A percentile compares a stretch with the other conserved stretches of the same genome.
Conservation (phyloP, 148 eudicot genomes). For the Pharnaceum exiguum region DNA sequence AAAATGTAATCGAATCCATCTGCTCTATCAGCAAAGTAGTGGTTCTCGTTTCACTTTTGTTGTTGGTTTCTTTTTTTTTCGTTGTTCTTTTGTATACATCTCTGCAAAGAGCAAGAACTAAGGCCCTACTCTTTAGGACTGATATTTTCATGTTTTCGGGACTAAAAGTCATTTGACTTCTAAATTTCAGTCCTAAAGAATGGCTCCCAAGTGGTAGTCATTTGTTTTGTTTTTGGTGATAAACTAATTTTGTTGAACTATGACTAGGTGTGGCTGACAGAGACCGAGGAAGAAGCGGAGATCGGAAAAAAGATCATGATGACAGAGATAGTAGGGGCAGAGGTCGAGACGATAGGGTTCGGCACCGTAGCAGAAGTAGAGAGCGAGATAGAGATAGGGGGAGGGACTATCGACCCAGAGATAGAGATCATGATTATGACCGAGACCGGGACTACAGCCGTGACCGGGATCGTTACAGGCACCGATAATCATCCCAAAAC, state of each 20-base stretch:
- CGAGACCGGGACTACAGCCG: constrained; percentile 55
- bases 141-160: too few relatives aligned
- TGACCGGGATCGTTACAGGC: constrained; percentile 58
- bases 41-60: too few relatives aligned
- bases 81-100: too few relatives aligned
- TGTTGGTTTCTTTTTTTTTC: too few relatives aligned
- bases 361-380: constrained; percentile 40
- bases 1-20: too few relatives aligned
- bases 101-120: too few relatives aligned
- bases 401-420: constrained; percentile 43
- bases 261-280: constrained; percentile 47
- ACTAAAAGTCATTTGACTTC: too few relatives aligned
- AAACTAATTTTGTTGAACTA: neutral
- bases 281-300: constrained; percentile 51
- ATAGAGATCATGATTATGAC: constrained; percentile 38
- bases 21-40: too few relatives aligned
- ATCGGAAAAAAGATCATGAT: constrained; percentile 34
- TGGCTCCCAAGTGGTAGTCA: too few relatives aligned
- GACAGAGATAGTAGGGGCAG: constrained; percentile 42
- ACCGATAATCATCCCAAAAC: constrained; percentile 18
- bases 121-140: too few relatives aligned
- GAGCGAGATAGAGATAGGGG: constrained; percentile 51
- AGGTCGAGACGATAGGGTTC: constrained; percentile 24
- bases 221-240: too few relatives aligned
- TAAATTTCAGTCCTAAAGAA: too few relatives aligned